Conservation (phyloP, 2,329 filamentous ascomycete genomes). For the Magnaporthiopsis incrustans region DNA sequence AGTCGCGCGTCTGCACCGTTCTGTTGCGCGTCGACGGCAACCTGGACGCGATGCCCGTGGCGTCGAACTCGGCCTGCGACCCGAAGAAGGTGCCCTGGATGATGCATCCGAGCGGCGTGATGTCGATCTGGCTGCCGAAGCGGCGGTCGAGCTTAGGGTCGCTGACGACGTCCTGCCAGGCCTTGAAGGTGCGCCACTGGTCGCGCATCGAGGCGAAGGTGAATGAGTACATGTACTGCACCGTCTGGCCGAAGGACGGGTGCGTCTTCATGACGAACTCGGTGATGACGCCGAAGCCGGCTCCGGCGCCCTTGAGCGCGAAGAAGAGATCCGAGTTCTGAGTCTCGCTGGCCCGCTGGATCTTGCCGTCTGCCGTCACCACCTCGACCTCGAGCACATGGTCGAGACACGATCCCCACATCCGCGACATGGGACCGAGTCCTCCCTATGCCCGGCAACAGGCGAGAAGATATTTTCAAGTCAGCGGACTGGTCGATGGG, state of each 20-base stretch:
- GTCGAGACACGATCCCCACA: conserved; percentile 51
- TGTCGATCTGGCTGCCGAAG: conserved; percentile 48
- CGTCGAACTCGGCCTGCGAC: conserved; percentile 44
- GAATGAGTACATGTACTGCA: conserved; percentile 52
- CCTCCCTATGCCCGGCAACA: conserved; percentile 34
- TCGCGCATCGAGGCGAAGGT: conserved; percentile 38
- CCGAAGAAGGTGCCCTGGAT: conserved; percentile 57
- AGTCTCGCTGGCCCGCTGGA: conserved; percentile 37
- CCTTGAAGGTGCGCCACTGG: conserved; percentile 40
- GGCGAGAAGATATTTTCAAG: background rate
- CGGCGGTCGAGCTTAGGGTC: conserved; percentile 49
- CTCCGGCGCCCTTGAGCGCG: conserved; percentile 46
- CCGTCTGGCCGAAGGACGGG: conserved; percentile 43
- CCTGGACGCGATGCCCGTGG: conserved; percentile 37
- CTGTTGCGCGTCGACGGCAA: conserved; percentile 34
- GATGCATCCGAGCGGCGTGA: conserved; percentile 43
- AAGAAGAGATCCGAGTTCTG: conserved; percentile 48
- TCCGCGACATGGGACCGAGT: conserved; percentile 48
- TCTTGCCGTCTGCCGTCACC: conserved; percentile 46
- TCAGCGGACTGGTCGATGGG: conserved; percentile 11
- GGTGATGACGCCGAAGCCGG: conserved; percentile 45
- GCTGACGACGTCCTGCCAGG: conserved; percentile 50
- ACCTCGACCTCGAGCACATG: conserved; percentile 47
- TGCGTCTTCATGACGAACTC: conserved; percentile 49
- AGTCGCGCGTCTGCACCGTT: conserved; percentile 48